Base-by-base conservation (phyloP, 148 eudicot genomes). In the Camellia japonica region DNA sequence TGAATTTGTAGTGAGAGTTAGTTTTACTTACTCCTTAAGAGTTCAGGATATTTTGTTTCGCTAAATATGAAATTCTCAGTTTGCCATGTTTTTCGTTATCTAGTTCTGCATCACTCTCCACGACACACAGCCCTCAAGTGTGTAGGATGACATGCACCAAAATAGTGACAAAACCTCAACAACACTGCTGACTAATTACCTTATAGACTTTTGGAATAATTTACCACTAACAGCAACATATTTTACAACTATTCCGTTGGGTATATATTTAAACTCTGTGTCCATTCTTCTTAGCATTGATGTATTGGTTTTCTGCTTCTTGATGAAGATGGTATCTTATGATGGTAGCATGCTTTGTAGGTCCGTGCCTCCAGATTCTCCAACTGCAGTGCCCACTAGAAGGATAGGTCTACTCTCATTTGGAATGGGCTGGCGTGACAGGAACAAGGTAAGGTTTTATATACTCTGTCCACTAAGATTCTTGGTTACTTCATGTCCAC, bases 371-470 rank as follows among this genome's bases (percentile, higher is more conserved):
- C 60, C 81, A 69, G 93, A 88, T 30, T 90, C 90, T 77, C 81
- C 86, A 15, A 71, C 60, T 54, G 85, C 78, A 56, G 79, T 65
- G 58, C 81, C 85, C 7, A 65, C 86, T 19, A 88, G 82, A 63
- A 92, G 72, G 85, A 81, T 83, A 41, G 87, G 95, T 79, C 73
- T 94, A 68, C 93, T 94, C 78, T 86, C 93, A 38, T 94, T 92
- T 77, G 90, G 91, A 83, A 89, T 92, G 58, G 92, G 90, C 47
- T 89, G 94, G 98, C 94, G 92, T 78, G 93, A 93, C 44, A 87
- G 71, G 81, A 94, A 84, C 83, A 92, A 91, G 98, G 98, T 87
- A 75, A 46, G 78, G 73, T 66, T 71, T 30, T 52, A 63, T 67
- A 41, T 71, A 71, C 54, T 23, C 72, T 0, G 5, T 54, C 71